Evolutionary conservation across 2,329 filamentous ascomycete genomes (phyloP).

Genomic region (Aureobasidium musti): DNA sequence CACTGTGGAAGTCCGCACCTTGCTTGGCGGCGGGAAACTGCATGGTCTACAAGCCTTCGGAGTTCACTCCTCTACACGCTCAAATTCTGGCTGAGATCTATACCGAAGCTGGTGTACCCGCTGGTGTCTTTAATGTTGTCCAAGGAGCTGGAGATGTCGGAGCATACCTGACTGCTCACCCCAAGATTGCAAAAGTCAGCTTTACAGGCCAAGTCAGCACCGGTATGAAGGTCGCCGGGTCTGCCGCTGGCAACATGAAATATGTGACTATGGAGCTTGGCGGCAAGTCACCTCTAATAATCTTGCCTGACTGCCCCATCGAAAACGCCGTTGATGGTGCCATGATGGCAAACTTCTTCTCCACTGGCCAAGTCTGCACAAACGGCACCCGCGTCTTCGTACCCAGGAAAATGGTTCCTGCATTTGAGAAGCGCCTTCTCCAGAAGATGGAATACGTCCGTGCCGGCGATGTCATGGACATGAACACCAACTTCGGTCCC

Average conservation of each 20-base stretch:
- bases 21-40: constrained; percentile 84
- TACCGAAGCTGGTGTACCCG: constrained; percentile 73
- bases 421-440: constrained; percentile 68
- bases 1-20: constrained; percentile 84
- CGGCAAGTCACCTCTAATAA: constrained; percentile 78
- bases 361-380: constrained; percentile 87
- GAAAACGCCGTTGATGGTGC: constrained; percentile 82
- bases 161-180: constrained; percentile 71
- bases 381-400: constrained; percentile 90
- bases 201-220: constrained; percentile 88
- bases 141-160: constrained; percentile 79
- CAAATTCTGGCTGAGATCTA: constrained; percentile 75
- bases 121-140: constrained; percentile 84
- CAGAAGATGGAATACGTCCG: constrained; percentile 71
- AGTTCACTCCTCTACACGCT: constrained; percentile 82
- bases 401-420: constrained; percentile 62
- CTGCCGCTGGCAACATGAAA: constrained; percentile 78
- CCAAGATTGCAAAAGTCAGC: constrained; percentile 76
- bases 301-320: constrained; percentile 77
- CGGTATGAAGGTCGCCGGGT: constrained; percentile 75
- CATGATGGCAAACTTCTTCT: constrained; percentile 95
- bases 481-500: constrained; percentile 78
- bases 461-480: constrained; percentile 70
- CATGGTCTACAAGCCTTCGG: constrained; percentile 89
- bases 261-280: constrained; percentile 91